Base-by-base conservation (phyloP, 2,329 filamentous ascomycete genomes). In the Geosmithia flava region DNA sequence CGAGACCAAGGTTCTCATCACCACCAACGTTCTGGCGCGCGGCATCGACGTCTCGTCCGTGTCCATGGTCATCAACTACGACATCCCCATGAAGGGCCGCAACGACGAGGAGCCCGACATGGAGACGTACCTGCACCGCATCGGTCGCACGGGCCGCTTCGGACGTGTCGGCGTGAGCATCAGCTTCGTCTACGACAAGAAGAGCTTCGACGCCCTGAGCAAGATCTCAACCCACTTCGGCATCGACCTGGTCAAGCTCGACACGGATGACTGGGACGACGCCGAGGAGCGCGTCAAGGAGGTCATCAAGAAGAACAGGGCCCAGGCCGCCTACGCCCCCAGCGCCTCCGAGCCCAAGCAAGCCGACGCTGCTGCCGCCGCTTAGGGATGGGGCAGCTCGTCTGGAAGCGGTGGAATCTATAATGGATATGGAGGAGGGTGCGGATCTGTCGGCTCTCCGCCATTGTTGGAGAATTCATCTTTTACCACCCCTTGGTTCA, bases 61-160 rank as follows among this genome's bases (percentile, higher is more conserved):
- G 15, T 95, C 89, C 10, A 93, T 98, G 83, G 93, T 98, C 48
- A 89, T 98, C 73, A 98, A 98, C 72, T 98, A 98, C 67, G 85
- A 88, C 56, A 85, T 88, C 50, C 84, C 84, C 20, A 85, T 84
- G 72, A 83, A 84, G 60, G 82, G 85, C 41, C 68, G 76, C 30
- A 81, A 85, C 17, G 90, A 97, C 56, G 75, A 75, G 27, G 87
- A 93, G 66, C 85, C 91, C 15, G 93, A 98, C 61, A 82, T 82
- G 44, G 90, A 97, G 70, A 98, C 93, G 1, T 98, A 98, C 62
- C 83, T 98, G 45, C 93, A 98, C 74, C 86, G 93, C 62, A 98
- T 98, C 57, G 93, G 93, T 52, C 88, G 93, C 60, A 98, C 93
- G 15, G 93, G 93, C 53, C 87, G 93, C 55, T 98, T 98, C 58